Base-by-base conservation (phyloP, 2,329 filamentous ascomycete genomes). In the Didymella segeticola region DNA sequence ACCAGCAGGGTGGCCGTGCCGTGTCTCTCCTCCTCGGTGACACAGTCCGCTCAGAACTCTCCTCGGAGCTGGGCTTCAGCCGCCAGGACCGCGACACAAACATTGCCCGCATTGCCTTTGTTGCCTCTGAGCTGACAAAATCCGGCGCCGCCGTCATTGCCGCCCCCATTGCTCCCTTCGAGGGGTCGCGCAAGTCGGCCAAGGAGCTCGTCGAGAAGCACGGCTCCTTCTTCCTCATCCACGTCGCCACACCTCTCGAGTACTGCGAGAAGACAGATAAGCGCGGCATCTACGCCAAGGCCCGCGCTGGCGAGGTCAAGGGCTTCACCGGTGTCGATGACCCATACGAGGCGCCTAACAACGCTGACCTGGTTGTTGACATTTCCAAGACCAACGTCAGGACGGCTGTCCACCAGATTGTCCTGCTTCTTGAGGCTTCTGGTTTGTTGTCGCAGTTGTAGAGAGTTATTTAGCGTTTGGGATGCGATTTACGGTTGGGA, bases 271-370 rank as follows among this genome's bases (percentile, higher is more conserved):
- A 90, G 86, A 97, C 91, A 25, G 95, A 99, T 78, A 93, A 91
- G 82, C 85, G 89, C 57, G 95, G 95, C 56, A 88, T 96, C 72
- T 99, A 98, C 78, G 84, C 84, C 63, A 85, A 86, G 74, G 95
- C 95, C 33, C 86, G 95, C 59, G 84, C 82, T 17, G 95, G 95
- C 53, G 90, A 96, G 81, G 96, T 99, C 78, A 95, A 93, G 86
- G 93, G 93, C 61, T 99, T 99, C 84, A 99, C 95, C 7, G 95
- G 95, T 69, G 92, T 99, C 52, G 93, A 98, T 74, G 93, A 98
- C 80, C 93, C 95, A 42, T 99, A 99, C 74, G 95, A 99, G 86
- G 73, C 77, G 19, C 95, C 95, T 9, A 69, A 78, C 63, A 92
- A 93, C 79, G 85, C 93, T 26, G 87, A 98, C 74, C 82, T 99